A percentile compares a stretch with the other conserved stretches of the same genome.
phyloP scores from a whole-genome alignment of 495 filamentous ascomycete species.

The Halenospora varia region DNA sequence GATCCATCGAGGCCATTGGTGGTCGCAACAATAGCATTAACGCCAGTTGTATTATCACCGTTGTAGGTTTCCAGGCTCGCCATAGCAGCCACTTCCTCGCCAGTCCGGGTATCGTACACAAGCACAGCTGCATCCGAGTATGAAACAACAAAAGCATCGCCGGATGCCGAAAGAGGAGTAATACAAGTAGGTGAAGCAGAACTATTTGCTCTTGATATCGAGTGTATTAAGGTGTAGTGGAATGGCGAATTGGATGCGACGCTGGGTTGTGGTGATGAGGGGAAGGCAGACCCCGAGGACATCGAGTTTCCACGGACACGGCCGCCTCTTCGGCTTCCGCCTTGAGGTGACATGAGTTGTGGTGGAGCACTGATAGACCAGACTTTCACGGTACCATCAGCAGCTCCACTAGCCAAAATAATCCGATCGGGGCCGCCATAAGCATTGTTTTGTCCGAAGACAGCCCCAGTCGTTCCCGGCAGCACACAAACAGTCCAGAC shows the following conservation, averaged over 20 bases:
- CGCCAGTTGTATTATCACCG: conserved; percentile 73
- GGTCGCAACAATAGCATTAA: conserved; percentile 89
- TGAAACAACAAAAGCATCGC: conserved; percentile 89
- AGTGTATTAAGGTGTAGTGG: conserved; percentile 69
- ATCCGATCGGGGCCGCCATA: conserved; percentile 80
- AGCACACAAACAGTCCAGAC: conserved; percentile 95
- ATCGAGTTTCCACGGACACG: conserved; percentile 85
- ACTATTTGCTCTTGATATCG: conserved; percentile 66
- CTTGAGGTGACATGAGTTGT: conserved; percentile 59
- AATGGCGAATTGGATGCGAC: conserved; percentile 60
- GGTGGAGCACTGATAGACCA: conserved; percentile 95
- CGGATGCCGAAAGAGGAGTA: conserved; percentile 75
- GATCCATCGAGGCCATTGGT: conserved; percentile 72
- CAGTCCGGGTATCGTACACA: conserved; percentile 85
- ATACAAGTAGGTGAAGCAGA: conserved; percentile 85
- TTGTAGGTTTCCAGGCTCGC: conserved; percentile 90
- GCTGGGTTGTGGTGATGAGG: conserved; percentile 84
- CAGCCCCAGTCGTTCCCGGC: conserved; percentile 71
- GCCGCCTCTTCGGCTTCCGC: conserved; percentile 58
- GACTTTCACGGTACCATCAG: conserved; percentile 87
- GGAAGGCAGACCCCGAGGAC: conserved; percentile 85
- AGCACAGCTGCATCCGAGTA: conserved; percentile 87
- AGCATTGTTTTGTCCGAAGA: conserved; percentile 66
- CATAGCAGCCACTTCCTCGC: conserved; percentile 90
- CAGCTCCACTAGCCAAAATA: conserved; percentile 83